These are phyloP conservation scores for Aspergillus asperescens DNA, from an alignment of 495 filamentous ascomycete genomes.

Conservation along the genomic window DNA sequence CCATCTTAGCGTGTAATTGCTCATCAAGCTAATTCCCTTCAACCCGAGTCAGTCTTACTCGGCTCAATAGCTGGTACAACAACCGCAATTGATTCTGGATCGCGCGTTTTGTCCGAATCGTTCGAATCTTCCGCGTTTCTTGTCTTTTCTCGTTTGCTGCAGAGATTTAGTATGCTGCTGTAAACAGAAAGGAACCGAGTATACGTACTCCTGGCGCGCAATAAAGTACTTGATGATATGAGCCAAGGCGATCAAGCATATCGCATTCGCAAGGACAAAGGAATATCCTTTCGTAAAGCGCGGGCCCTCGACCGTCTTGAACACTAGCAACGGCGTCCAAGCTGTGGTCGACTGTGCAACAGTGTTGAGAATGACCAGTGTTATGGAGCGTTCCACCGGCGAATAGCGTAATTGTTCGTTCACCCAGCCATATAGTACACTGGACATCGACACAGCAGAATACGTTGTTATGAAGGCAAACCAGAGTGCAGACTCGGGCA, in stretches of 20 bases:
- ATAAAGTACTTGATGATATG: constrained; percentile 9
- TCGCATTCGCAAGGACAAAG: constrained; percentile 42
- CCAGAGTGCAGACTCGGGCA: constrained; percentile 44
- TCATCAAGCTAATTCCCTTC: neutral
- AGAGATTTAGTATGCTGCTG: neutral
- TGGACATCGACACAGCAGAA: constrained; percentile 32
- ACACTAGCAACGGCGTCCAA: constrained; percentile 35
- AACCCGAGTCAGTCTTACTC: neutral
- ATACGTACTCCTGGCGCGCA: constrained; percentile 9
- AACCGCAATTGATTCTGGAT: neutral
- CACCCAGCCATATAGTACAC: constrained; percentile 44
- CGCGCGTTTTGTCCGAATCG: neutral
- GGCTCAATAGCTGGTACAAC: neutral
- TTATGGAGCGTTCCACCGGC: constrained; percentile 52
- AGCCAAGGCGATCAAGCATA: constrained; percentile 34
- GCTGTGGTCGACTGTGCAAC: constrained; percentile 45
- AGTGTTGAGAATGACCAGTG: constrained; percentile 48
- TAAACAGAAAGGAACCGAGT: neutral
- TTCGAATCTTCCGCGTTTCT: neutral
- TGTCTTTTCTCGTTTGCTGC: constrained; percentile 6
- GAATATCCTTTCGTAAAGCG: constrained; percentile 46
- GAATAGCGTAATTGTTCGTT: constrained; percentile 45
- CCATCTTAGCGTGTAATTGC: constrained; percentile 7
- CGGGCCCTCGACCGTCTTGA: constrained; percentile 43
- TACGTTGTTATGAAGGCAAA: constrained; percentile 42